Conservation (phyloP, 495 filamentous ascomycete genomes). For the Platismatia glauca region DNA sequence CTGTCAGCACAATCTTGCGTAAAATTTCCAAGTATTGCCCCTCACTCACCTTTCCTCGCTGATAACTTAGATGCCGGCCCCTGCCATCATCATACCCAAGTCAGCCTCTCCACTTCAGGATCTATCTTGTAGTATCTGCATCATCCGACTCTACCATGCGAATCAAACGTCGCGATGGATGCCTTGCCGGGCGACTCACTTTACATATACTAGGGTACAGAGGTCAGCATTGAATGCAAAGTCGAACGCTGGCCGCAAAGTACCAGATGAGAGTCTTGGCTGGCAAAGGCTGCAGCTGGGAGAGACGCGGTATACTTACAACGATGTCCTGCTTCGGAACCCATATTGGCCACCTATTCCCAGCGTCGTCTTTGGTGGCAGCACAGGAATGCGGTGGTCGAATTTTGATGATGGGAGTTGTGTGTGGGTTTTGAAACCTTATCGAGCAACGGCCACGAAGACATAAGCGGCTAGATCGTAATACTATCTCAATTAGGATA, state of each 20-base stretch:
- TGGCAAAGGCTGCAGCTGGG: not conserved
- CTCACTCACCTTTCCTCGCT: slow-evolving; percentile 55
- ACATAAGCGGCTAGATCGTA: not conserved
- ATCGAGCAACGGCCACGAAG: not conserved
- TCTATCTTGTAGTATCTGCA: not conserved
- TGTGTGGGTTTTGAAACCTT: too few species aligned
- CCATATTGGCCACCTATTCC: slow-evolving; percentile 48
- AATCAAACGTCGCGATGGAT: not conserved
- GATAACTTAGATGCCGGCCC: slow-evolving; percentile 89
- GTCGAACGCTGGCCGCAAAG: not conserved
- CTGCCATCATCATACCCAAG: slow-evolving; percentile 34
- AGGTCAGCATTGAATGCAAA: slow-evolving; percentile 17
- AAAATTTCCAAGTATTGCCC: not conserved
- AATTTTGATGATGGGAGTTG: not conserved
- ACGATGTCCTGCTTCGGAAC: slow-evolving; percentile 75
- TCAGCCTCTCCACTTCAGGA: not conserved
- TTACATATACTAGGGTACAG: slow-evolving; percentile 68
- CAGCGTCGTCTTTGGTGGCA: not conserved
- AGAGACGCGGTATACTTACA: slow-evolving; percentile 47
- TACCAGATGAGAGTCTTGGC: not conserved
- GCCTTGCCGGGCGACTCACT: slow-evolving; percentile 51
- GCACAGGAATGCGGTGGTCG: not conserved
- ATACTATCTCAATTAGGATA: too few species aligned
- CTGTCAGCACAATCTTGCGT: not conserved
- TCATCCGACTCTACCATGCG: not conserved